Evolutionary conservation across 345 rosid species (phyloP).

Genomic region (Erysimum cheiranthoides): DNA sequence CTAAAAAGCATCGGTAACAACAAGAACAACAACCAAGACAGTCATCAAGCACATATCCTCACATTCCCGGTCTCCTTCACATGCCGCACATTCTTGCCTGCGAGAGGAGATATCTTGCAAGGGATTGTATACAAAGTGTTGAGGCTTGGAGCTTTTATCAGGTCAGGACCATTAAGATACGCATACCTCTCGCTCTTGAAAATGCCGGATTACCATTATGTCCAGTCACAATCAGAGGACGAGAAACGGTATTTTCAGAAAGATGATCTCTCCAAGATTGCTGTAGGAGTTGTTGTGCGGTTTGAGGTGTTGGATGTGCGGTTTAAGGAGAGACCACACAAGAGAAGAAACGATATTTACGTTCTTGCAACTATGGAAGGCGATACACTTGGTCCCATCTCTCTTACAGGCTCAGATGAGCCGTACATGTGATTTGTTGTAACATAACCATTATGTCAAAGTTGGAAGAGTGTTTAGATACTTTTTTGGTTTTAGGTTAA

Average conservation of each 20-base stretch:
- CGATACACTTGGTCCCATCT: constrained; percentile 39
- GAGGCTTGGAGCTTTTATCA: constrained; percentile 28
- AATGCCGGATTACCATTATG: constrained; percentile 42
- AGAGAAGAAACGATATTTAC: constrained; percentile 28
- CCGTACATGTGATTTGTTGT: constrained; percentile 34
- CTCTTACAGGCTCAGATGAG: constrained; percentile 44
- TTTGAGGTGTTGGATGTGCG: constrained; percentile 36
- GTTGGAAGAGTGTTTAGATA: constrained; percentile 12
- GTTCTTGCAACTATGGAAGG: constrained; percentile 42
- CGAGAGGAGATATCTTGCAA: constrained; percentile 39
- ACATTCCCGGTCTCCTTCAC: constrained; percentile 42
- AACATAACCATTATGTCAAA: not conserved
- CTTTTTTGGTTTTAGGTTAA: not conserved
- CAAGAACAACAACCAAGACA: constrained; percentile 4
- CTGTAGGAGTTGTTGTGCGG: constrained; percentile 41
- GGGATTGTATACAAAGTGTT: constrained; percentile 30
- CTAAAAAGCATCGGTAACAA: constrained; percentile 35
- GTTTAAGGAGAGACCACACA: constrained; percentile 30
- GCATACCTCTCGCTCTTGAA: constrained; percentile 37
- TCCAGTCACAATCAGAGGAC: not conserved
- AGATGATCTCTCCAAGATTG: constrained; percentile 42
- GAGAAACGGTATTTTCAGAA: constrained; percentile 25
- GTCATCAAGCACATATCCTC: not conserved
- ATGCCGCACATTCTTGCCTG: constrained; percentile 47
- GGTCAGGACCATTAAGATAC: constrained; percentile 36